A percentile compares a stretch with the other conserved stretches of the same genome.
phyloP scores from a whole-genome alignment of 2,329 filamentous ascomycete genomes.

The Grosmannia huntii region DNA sequence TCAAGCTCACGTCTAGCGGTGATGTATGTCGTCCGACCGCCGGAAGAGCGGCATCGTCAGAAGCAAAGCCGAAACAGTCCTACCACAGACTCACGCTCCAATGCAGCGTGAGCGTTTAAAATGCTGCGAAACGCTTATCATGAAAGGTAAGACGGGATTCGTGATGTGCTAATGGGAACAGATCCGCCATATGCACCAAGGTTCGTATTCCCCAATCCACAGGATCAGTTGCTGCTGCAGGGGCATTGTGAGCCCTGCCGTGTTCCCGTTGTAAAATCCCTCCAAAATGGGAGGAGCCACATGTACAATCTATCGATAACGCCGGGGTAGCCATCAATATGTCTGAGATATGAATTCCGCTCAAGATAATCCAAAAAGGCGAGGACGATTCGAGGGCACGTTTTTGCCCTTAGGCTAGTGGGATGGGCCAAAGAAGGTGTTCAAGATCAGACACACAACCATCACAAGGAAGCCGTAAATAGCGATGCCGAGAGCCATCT shows the following conservation, averaged over 20 bases:
- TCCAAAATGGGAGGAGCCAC: background rate
- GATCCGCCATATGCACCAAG: background rate
- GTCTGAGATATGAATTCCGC: background rate
- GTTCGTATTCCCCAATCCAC: background rate
- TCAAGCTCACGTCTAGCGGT: background rate
- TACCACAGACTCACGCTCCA: background rate
- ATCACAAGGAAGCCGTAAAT: slow-evolving; percentile 82
- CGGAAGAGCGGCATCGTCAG: background rate
- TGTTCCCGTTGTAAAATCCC: background rate
- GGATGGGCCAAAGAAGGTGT: slow-evolving; percentile 62
- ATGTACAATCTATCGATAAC: no score
- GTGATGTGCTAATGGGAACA: background rate
- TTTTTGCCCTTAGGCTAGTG: slow-evolving; percentile 32
- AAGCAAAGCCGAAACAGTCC: background rate
- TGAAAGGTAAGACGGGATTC: background rate
- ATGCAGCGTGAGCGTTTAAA: background rate
- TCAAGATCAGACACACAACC: slow-evolving; percentile 75
- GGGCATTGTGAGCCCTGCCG: background rate
- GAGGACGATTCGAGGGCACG: background rate
- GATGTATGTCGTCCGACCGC: background rate
- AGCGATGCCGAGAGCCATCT: slow-evolving; percentile 60
- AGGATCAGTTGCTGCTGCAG: background rate
- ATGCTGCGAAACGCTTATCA: background rate
- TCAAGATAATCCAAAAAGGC: background rate
- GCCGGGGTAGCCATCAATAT: background rate